Base-by-base conservation (phyloP, 2,329 filamentous ascomycete species). In the Pseudomassariella vexata region DNA sequence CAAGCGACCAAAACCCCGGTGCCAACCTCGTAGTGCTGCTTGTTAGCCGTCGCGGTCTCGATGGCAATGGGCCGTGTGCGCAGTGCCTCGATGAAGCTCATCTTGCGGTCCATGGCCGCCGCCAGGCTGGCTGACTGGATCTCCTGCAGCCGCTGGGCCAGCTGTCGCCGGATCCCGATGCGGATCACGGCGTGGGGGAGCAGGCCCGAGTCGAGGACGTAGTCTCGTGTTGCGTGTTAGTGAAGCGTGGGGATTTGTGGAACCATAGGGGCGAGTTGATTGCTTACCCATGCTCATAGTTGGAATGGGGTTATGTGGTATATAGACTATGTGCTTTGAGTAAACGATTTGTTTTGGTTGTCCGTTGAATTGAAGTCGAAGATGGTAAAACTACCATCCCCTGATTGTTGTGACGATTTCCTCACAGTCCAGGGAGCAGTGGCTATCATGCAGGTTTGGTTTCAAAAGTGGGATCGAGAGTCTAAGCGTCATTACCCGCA, bases 21-120 rank as follows among this genome's bases (percentile, higher is more conserved):
- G 23, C 76, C 77, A 24, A 85, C 79, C 57, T 85, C 80, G 49
- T 85, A 85, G 55, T 85, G 80, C 63, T 85, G 80, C 46, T 71
- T 61, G 51, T 85, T 84, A 15, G 81, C 79, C 3, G 67, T 60
- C 4, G 65, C 67, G 1, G 79, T 82, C 52, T 81, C 75, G 44
- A 84, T 70, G n/a, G 80, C 81, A 40, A 85, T 83, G 9, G 79
- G 78, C 21, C 70, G 63, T 11, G 59, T 63, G 14, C 75, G 67
- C n/a, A 83, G 62, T 4, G 66, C 55, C 31, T 73, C 62, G 9
- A 85, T 66, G 49, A 79, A 84, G 16, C 59, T 59, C 70, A 82
- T 79, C 53, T 84, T 85, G 36, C 65, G 66, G 36, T 67, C 64
- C 38, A 73, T 73, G 11, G 65, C 66, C 17, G 66, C 62, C 33